Evolutionary conservation across 176 grass and related monocot species (phyloP), one percentile per base, ranked within the genome.

Genomic region (Avena insularis): DNA sequence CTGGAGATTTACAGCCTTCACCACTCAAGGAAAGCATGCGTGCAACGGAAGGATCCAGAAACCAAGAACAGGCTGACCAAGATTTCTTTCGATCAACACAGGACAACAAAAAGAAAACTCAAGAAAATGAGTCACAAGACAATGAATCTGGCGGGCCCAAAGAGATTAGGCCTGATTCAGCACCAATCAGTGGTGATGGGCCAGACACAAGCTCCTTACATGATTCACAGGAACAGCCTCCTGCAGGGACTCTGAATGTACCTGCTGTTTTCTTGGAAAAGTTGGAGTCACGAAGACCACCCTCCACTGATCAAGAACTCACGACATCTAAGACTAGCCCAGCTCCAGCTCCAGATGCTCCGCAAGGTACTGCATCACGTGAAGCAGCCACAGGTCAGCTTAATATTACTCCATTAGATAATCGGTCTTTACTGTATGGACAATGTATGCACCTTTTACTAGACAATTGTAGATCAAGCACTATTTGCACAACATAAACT

Each of bases 331-430:
- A 9, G 47, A 43, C 62, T 77, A 66, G 47, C 8, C 47, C 74
- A 45, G 6, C 60, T 31, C 21, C 78, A 64, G 43, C 59, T 46
- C 40, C 82, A 9, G 67, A 46, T 75, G 36, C 56, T 66, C 82
- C 11, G 0, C 36, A 67, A 81, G 58, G 77, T 85, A 83, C 12
- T 5, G 35, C 27, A 80, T 12, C 76, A 85, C 4, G 47, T 85
- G 17, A 54, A 36, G 4, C 20, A 21, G 40, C 83, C 6, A 43
- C 1, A 29, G 29, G 29, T 29, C 29, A 29, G 29, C 29, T 29
- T 29, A 29, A 29, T 29, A 12, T 29, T 29, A 29, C 29, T 29
- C 29, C 29, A 29, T 29, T 29, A 29, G 29, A 29, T 29, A 29
- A 29, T 29, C 29, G 29, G 29, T 29, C 29, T 29, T 29, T 29